These are phyloP conservation scores for Prosopis cineraria DNA, from an alignment of 306 rosid genomes.

Conservation along the genomic window DNA sequence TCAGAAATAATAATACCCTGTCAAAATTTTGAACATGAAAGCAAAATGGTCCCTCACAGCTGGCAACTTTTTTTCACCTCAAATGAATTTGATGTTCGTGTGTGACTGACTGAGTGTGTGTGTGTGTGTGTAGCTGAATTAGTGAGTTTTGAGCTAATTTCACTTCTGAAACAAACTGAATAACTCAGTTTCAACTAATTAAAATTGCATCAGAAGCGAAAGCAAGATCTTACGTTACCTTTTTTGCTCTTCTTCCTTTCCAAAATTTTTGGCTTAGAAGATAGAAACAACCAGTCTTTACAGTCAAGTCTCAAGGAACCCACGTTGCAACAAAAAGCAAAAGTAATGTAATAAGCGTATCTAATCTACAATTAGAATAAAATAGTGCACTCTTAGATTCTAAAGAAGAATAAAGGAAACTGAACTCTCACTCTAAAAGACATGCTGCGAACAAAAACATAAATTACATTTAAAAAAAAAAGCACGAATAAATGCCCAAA, in stretches of 20 bases:
- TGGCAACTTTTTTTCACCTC: no score
- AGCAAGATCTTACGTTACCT: conserved; percentile 28
- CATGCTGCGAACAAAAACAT: conserved; percentile 21
- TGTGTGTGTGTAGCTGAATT: no score
- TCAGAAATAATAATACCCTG: not conserved
- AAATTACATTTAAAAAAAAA: no score
- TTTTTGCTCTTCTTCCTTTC: not conserved
- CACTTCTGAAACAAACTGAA: conserved; percentile 39
- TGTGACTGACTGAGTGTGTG: no score
- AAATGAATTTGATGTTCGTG: no score
- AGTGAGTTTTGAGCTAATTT: not conserved
- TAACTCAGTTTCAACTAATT: conserved; percentile 43
- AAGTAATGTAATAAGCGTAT: conserved; percentile 29
- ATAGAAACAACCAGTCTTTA: conserved; percentile 35
- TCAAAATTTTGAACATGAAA: no score
- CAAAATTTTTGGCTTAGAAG: conserved; percentile 20
- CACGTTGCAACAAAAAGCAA: conserved; percentile 33
- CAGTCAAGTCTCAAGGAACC: conserved; percentile 40
- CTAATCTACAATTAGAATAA: not conserved
- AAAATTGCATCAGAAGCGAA: conserved; percentile 42
- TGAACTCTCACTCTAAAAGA: conserved; percentile 32
- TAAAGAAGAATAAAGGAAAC: conserved; percentile 14
- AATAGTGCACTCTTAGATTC: not conserved
- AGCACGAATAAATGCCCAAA: conserved; percentile 23
- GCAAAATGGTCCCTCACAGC: not conserved